phyloP scores from a whole-genome alignment of 1,284 basidiomycete genomes.

The Heterobasidion occidentale region DNA sequence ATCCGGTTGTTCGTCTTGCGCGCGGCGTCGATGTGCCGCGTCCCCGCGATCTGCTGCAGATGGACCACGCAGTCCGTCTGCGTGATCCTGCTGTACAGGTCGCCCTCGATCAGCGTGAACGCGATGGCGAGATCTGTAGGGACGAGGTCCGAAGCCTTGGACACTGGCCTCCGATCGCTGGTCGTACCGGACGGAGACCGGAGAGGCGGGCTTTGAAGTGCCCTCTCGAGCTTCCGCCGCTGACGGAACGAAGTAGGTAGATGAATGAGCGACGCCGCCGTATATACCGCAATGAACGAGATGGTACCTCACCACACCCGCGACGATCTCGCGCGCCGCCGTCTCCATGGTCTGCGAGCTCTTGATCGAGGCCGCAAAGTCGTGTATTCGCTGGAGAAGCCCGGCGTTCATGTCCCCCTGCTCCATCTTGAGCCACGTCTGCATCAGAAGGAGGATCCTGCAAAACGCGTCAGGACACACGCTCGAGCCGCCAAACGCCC shows the following conservation, averaged over 20 bases:
- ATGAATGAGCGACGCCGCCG: not conserved
- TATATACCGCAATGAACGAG: not conserved
- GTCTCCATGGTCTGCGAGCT: slow-evolving; percentile 23
- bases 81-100: slow-evolving; percentile 27
- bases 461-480: slow-evolving; percentile 9
- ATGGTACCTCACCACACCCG: slow-evolving; percentile 17
- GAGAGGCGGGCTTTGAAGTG: too few species aligned
- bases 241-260: not conserved
- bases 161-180: not conserved
- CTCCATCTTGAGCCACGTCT: slow-evolving; percentile 26
- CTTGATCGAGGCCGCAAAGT: slow-evolving; percentile 23
- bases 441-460: slow-evolving; percentile 18
- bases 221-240: not conserved
- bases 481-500: not conserved
- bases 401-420: slow-evolving; percentile 22
- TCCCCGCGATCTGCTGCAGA: slow-evolving; percentile 18
- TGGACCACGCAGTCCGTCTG: slow-evolving; percentile 35
- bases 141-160: slow-evolving; percentile 15
- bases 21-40: slow-evolving; percentile 23
- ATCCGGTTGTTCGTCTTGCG: slow-evolving; percentile 30
- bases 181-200: not conserved
- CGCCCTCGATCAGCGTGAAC: slow-evolving; percentile 34
- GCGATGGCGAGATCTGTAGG: slow-evolving; percentile 30
- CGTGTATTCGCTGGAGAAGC: slow-evolving; percentile 26
- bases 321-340: slow-evolving; percentile 22